These are phyloP conservation scores for Umbellularia californica DNA, from an alignment of 164 flowering plant species.

Conservation along the genomic window DNA sequence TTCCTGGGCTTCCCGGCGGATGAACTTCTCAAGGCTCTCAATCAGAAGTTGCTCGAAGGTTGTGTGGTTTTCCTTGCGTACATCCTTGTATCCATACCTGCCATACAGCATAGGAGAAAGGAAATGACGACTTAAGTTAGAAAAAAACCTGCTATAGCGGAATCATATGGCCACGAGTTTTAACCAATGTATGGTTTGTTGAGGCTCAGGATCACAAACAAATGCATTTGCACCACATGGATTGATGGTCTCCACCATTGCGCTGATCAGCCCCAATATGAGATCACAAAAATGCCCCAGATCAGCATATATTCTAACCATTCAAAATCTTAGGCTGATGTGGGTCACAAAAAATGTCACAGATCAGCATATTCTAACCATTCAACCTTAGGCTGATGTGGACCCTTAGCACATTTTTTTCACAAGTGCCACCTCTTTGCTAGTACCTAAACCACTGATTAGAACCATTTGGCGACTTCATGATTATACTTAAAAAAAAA, in stretches of 20 bases:
- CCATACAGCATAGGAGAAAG: neutral
- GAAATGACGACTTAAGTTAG: neutral
- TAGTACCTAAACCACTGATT: too few species aligned
- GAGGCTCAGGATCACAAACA: neutral
- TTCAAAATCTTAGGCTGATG: too few species aligned
- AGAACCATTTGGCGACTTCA: too few species aligned
- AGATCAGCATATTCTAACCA: too few species aligned
- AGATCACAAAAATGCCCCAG: neutral
- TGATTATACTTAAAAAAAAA: too few species aligned
- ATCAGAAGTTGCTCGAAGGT: constrained; percentile 90
- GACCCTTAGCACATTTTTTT: too few species aligned
- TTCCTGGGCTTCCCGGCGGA: constrained; percentile 93
- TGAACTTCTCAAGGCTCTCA: constrained; percentile 96
- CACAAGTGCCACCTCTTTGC: too few species aligned
- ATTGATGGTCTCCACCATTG: neutral
- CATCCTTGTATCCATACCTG: constrained; percentile 34
- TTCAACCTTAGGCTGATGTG: too few species aligned
- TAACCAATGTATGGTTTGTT: too few species aligned
- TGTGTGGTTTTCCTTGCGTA: constrained; percentile 93
- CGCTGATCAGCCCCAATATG: neutral
- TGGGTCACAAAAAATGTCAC: too few species aligned
- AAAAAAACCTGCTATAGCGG: neutral
- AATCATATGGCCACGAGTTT: neutral
- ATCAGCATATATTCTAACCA: too few species aligned
- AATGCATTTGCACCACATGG: neutral